A percentile compares a stretch with the other conserved stretches of the same genome.
Conservation (phyloP, 306 rosid species). For the Lathyrus tuberosus region DNA sequence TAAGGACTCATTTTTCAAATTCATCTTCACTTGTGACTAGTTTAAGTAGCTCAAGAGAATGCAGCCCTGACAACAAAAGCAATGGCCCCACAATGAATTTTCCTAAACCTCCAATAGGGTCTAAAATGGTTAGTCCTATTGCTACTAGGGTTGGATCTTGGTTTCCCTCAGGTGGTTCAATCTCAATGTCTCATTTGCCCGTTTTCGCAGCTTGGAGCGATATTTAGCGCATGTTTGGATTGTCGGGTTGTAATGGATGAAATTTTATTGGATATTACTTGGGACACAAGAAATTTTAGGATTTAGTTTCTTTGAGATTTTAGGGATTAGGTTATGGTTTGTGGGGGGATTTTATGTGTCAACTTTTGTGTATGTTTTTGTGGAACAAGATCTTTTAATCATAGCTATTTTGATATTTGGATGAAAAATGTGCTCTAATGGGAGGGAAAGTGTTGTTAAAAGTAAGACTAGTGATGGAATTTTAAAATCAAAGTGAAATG, state of each 20-base stretch:
- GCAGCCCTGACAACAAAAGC: conserved; percentile 63
- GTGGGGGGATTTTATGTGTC: conserved; percentile 50
- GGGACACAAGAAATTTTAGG: too few relatives aligned
- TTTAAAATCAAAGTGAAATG: conserved; percentile 15
- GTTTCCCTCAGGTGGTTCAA: conserved; percentile 51
- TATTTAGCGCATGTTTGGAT: conserved; percentile 28
- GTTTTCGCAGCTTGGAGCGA: conserved; percentile 84
- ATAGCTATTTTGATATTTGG: conserved; percentile 32
- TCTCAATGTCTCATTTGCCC: conserved; percentile 71
- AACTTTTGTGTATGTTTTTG: conserved; percentile 39
- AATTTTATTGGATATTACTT: not conserved
- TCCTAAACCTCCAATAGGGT: conserved; percentile 57
- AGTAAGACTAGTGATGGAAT: conserved; percentile 47
- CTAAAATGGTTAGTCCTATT: conserved; percentile 45
- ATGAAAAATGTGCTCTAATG: conserved; percentile 40
- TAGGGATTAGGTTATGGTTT: conserved; percentile 41
- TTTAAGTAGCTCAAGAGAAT: conserved; percentile 77
- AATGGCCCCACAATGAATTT: conserved; percentile 47
- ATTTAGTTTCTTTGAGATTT: too few relatives aligned
- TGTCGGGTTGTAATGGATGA: not conserved
- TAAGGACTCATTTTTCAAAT: conserved; percentile 66
- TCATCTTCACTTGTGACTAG: conserved; percentile 73
- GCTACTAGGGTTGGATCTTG: conserved; percentile 50
- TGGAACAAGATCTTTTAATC: conserved; percentile 48
- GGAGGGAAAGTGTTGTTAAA: conserved; percentile 36